Evolutionary conservation across 1,284 basidiomycete species (phyloP), one percentile per base, ranked within the genome.

Genomic region (Athelia psychrophila): DNA sequence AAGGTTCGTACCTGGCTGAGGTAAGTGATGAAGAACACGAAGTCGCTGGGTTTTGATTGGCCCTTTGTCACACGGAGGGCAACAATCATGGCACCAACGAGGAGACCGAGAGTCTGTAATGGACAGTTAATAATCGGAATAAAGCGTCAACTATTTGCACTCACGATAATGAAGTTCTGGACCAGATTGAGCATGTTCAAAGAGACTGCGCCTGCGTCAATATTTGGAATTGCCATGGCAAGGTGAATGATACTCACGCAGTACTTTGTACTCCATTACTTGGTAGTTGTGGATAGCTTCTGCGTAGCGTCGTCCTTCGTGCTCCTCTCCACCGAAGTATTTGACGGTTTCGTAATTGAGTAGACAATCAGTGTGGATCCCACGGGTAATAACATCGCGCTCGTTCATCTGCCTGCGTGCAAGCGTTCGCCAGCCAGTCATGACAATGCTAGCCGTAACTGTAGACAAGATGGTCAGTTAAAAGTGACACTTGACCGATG

Each of bases 291-390:
- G 71, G 57, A 94, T 79, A 2, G 92, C 88, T 19, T 83, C 77
- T 12, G 77, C 68, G 64, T 94, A 93, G 25, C 92, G 80, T 47
- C 78, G 76, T 18, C 80, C 82, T 65, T 95, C 93, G 62, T 91
- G 87, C 30, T 81, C 76, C 67, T 95, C 92, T 24, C 91, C 89
- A 27, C 83, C 82, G 66, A 93, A 93, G 69, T 91, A 91, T 65
- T 91, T 91, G 57, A 93, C 88, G 12, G 88, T 86, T 70, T 92
- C 91, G 62, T 92, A 87, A 68, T 93, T 88, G 60, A 93, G 77
- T 44, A 91, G 70, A 60, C 83, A 85, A 63, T 92, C 90, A 3
- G 89, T 89, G 62, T 93, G 86, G 49, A 91, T 91, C 15, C 84
- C 86, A 45, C 88, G 81, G 13, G 84, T 88, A 23, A 84, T 81